A percentile compares a stretch with the other conserved stretches of the same genome.
These are phyloP conservation scores for Metschnikowia noctiluminum DNA, from an alignment of 805 yeast genomes.

Conservation along the genomic window DNA sequence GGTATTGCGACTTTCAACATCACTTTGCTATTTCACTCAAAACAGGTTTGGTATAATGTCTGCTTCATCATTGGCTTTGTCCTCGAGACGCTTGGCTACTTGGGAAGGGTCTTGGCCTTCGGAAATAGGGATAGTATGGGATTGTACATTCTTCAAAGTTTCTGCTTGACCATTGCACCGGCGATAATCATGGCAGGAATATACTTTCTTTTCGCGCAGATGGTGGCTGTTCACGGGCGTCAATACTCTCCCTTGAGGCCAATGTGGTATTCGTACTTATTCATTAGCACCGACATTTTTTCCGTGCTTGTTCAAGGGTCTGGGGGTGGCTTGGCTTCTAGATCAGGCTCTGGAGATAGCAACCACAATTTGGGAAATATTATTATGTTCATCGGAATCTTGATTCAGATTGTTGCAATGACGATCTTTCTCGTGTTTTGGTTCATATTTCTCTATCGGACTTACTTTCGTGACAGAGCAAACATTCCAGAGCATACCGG, in stretches of 20 bases:
- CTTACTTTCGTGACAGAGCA: conserved; percentile 27
- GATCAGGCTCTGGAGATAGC: conserved; percentile 21
- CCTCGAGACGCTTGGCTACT: conserved; percentile 36
- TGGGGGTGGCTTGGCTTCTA: conserved; percentile 37
- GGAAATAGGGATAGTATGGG: conserved; percentile 20
- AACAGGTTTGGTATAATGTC: conserved; percentile 39
- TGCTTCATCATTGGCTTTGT: conserved; percentile 35
- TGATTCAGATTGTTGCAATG: conserved; percentile 39
- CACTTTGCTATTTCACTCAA: conserved; percentile 29
- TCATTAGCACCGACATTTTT: conserved; percentile 35
- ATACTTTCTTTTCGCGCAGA: conserved; percentile 39
- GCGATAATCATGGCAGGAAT: conserved; percentile 44
- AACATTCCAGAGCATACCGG: conserved; percentile 13
- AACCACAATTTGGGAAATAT: conserved; percentile 32
- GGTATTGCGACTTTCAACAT: conserved; percentile 23
- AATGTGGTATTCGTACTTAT: conserved; percentile 42
- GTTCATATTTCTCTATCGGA: conserved; percentile 33
- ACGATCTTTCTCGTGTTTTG: conserved; percentile 33
- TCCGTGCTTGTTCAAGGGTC: conserved; percentile 38
- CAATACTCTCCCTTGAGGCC: conserved; percentile 38
- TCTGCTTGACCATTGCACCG: conserved; percentile 38
- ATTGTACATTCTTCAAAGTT: conserved; percentile 31
- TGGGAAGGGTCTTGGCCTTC: conserved; percentile 35
- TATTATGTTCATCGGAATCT: conserved; percentile 38
- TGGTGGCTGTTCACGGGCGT: conserved; percentile 38